phyloP scores from a whole-genome alignment of 257 asterid species.

The Solanum paucissectum region DNA sequence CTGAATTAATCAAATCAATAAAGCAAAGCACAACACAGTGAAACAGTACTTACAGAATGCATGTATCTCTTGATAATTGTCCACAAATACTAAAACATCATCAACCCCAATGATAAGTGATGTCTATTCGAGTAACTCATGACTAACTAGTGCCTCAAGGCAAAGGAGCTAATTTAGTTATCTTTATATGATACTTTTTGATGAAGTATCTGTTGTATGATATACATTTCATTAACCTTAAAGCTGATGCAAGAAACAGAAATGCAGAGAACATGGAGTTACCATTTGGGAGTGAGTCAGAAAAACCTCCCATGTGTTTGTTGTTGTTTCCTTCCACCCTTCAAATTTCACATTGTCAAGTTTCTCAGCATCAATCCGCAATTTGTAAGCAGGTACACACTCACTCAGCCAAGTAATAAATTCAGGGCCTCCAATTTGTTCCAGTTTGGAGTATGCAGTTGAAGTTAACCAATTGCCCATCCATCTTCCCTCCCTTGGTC shows the following conservation, averaged over 20 bases:
- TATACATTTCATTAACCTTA: background rate
- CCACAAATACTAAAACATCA: background rate
- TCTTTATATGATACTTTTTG: background rate
- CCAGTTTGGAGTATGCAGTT: slow-evolving; percentile 44
- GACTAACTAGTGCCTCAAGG: background rate
- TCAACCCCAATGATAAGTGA: background rate
- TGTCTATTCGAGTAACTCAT: background rate
- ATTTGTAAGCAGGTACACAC: slow-evolving; percentile 50
- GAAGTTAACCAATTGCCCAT: slow-evolving; percentile 48
- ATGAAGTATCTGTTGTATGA: background rate
- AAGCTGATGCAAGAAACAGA: background rate
- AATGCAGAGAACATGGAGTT: slow-evolving; percentile 8
- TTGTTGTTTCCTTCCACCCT: slow-evolving; percentile 47
- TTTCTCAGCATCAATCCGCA: slow-evolving; percentile 50
- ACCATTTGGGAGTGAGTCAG: slow-evolving; percentile 92
- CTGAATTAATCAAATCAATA: background rate
- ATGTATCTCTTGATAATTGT: background rate
- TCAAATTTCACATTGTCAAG: slow-evolving; percentile 44
- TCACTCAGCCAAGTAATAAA: slow-evolving; percentile 79
- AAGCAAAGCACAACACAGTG: background rate
- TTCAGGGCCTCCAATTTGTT: slow-evolving; percentile 68
- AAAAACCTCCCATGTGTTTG: slow-evolving; percentile 45
- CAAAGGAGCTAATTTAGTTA: background rate
- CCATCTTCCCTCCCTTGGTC: slow-evolving; percentile 23
- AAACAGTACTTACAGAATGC: background rate